phyloP scores from a whole-genome alignment of 2,329 filamentous ascomycete genomes.

The Calcarisporium arbuscula region DNA sequence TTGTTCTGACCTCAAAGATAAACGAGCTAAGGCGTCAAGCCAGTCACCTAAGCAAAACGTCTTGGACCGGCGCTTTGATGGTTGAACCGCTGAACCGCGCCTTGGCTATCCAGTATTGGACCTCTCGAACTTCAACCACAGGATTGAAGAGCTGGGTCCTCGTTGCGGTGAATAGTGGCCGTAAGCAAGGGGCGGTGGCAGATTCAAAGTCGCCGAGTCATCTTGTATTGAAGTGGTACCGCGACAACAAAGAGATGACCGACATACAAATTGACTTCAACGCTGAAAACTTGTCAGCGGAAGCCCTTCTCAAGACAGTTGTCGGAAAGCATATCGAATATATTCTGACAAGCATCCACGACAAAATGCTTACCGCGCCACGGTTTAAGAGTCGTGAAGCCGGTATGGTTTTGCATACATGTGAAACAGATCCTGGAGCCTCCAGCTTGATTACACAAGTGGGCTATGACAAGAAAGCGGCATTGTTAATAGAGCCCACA shows the following conservation, averaged over 20 bases:
- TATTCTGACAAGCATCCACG: conserved; percentile 61
- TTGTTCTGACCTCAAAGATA: conserved; percentile 86
- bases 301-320: conserved; percentile 65
- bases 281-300: conserved; percentile 61
- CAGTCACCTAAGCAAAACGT: conserved; percentile 56
- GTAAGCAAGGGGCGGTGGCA: conserved; percentile 31
- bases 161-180: conserved; percentile 69
- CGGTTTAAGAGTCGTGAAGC: conserved; percentile 58
- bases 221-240: conserved; percentile 72
- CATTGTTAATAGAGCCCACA: conserved; percentile 65
- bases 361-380: conserved; percentile 50
- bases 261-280: conserved; percentile 64
- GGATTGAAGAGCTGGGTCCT: conserved; percentile 86
- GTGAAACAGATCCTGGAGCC: conserved; percentile 55
- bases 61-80: conserved; percentile 73
- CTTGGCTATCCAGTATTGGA: conserved; percentile 89
- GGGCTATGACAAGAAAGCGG: conserved; percentile 53
- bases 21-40: conserved; percentile 76
- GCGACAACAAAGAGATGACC: conserved; percentile 69
- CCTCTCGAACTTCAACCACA: conserved; percentile 41
- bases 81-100: conserved; percentile 76
- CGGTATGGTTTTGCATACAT: conserved; percentile 50
- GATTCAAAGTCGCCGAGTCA: conserved; percentile 43
- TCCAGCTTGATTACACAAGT: conserved; percentile 66
- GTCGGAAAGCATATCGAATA: conserved; percentile 69